Conservation (phyloP, 2,329 filamentous ascomycete species). For the Hypoxylon sp. region DNA sequence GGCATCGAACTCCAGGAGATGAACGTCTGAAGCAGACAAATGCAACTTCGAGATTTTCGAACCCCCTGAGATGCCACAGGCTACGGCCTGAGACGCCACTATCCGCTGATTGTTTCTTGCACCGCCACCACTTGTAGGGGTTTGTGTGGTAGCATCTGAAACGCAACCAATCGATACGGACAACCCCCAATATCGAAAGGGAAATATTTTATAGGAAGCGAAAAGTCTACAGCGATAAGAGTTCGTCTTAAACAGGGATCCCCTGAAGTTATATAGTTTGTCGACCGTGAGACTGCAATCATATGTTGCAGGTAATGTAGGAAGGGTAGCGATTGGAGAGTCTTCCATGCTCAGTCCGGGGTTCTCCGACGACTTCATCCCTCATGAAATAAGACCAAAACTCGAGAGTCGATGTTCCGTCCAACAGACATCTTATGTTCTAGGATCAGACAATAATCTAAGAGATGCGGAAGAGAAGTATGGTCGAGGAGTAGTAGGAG, state of each 20-base stretch:
- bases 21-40: not conserved
- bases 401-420: not conserved
- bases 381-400: not conserved
- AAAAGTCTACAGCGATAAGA: not conserved
- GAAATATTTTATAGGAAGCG: not conserved
- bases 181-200: constrained; percentile 6
- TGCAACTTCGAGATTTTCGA: not conserved
- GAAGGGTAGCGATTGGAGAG: too few relatives aligned
- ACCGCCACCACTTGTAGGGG: constrained; percentile 13
- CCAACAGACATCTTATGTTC: not conserved
- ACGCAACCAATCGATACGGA: constrained; percentile 24
- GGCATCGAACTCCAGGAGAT: not conserved
- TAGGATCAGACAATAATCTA: not conserved
- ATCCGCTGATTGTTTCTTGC: not conserved
- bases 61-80: not conserved
- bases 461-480: not conserved
- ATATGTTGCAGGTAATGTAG: not conserved
- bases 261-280: not conserved
- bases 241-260: not conserved
- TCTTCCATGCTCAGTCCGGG: too few relatives aligned
- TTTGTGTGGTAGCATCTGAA: not conserved
- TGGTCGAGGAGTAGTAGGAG: not conserved
- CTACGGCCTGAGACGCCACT: constrained; percentile 5
- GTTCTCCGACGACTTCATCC: not conserved
- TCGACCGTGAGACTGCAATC: not conserved